phyloP scores from a whole-genome alignment of 805 yeast genomes.

The Schwanniomyces sp. region DNA sequence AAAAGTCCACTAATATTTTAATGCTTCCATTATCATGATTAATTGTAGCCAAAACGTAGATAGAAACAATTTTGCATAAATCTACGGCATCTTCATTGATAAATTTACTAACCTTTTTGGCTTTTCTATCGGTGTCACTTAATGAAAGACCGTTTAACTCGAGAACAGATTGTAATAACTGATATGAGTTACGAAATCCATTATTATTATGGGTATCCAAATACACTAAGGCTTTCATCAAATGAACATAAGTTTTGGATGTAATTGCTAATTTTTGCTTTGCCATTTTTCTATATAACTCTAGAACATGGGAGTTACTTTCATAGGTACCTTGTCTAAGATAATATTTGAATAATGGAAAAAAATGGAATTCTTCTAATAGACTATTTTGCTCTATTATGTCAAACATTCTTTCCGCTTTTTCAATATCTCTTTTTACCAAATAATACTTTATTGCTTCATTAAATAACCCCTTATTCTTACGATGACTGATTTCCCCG shows the following conservation, averaged over 20 bases:
- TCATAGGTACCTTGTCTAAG: constrained; percentile 14
- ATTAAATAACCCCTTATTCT: constrained; percentile 13
- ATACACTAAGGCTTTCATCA: constrained; percentile 27
- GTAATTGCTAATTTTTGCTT: constrained; percentile 20
- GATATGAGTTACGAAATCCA: constrained; percentile 14
- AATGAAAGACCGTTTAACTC: constrained; percentile 29
- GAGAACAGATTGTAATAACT: constrained; percentile 24
- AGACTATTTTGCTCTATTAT: constrained; percentile 12
- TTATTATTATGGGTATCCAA: constrained; percentile 14
- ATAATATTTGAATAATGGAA: constrained; percentile 28
- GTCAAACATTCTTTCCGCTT: constrained; percentile 22
- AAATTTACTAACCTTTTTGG: constrained; percentile 10
- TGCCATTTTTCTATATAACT: constrained; percentile 35
- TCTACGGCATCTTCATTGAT: constrained; percentile 15
- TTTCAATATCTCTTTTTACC: constrained; percentile 10
- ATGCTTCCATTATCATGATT: constrained; percentile 12
- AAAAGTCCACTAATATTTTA: constrained; percentile 27
- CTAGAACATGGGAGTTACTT: constrained; percentile 22
- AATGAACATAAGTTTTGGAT: constrained; percentile 27
- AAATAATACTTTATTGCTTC: constrained; percentile 28
- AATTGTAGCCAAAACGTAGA: constrained; percentile 18
- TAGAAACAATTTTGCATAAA: constrained; percentile 25
- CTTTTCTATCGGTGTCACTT: neutral
- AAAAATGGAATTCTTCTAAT: constrained; percentile 24
- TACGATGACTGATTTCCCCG: constrained; percentile 7